These are phyloP conservation scores for Neurospora intermedia DNA, from an alignment of 495 filamentous ascomycete genomes.

Conservation along the genomic window DNA sequence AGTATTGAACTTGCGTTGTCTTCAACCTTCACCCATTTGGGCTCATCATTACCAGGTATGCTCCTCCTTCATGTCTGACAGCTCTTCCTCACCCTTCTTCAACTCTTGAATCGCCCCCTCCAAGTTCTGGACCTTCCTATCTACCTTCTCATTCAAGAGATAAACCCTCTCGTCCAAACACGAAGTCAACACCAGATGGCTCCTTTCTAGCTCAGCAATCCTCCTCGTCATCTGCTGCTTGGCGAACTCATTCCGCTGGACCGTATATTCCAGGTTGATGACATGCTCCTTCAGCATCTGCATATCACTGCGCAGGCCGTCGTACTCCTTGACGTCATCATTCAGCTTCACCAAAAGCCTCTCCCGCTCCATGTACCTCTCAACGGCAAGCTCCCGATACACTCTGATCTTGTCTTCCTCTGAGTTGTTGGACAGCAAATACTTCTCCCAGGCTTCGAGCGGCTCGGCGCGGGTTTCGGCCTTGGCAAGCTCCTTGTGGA, in stretches of 20 bases:
- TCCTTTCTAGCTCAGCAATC: not conserved
- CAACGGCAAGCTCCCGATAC: not conserved
- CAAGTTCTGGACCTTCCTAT: not conserved
- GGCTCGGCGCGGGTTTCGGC: not conserved
- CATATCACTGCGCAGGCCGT: not conserved
- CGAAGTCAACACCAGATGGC: not conserved
- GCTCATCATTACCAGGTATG: not conserved
- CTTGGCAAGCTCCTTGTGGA: not conserved
- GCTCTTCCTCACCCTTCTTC: not conserved
- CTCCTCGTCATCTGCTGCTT: not conserved
- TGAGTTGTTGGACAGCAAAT: not conserved
- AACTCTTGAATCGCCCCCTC: not conserved
- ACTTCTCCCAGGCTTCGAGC: not conserved
- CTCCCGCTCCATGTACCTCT: not conserved
- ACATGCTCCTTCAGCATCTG: not conserved
- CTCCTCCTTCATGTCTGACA: not conserved
- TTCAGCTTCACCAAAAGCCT: not conserved
- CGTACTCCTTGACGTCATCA: not conserved
- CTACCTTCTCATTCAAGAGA: not conserved
- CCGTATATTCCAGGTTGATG: not conserved
- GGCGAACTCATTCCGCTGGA: not conserved
- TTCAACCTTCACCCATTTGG: not conserved
- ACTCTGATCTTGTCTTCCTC: not conserved
- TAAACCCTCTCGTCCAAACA: not conserved
- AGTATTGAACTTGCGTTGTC: not conserved